Percentiles rank a stretch among this genome's conserved stretches.
Conservation (phyloP, 805 yeast species). For the Myxozyma neotropica region DNA sequence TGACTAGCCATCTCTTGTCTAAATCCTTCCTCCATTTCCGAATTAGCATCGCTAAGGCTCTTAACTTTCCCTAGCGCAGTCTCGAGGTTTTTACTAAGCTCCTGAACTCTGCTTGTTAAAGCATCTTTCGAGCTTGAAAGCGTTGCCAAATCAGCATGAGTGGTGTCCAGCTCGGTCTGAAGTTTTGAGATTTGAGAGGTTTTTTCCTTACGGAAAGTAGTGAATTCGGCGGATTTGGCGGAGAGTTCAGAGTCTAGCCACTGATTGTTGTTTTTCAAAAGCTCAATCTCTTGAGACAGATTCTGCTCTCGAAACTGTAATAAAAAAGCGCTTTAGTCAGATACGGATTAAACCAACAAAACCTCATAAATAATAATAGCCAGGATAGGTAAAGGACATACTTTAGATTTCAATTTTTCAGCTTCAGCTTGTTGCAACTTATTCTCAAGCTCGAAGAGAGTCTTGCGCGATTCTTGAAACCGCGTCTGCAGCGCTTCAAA, state of each 20-base stretch:
- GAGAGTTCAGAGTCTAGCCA: slow-evolving; percentile 49
- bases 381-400: slow-evolving; percentile 2
- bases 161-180: slow-evolving; percentile 45
- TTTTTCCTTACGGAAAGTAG: slow-evolving; percentile 40
- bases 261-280: slow-evolving; percentile 47
- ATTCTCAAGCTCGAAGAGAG: slow-evolving; percentile 47
- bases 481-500: slow-evolving; percentile 44
- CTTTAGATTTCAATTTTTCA: slow-evolving; percentile 37
- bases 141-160: slow-evolving; percentile 42
- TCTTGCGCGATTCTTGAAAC: slow-evolving; percentile 47
- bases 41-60: slow-evolving; percentile 50
- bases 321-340: too few species aligned
- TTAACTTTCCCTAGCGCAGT: slow-evolving; percentile 51
- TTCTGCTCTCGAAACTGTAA: slow-evolving; percentile 45
- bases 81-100: slow-evolving; percentile 48
- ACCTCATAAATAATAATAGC: neutral
- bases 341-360: too few species aligned
- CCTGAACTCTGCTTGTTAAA: slow-evolving; percentile 45
- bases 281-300: slow-evolving; percentile 48
- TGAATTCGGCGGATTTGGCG: slow-evolving; percentile 42
- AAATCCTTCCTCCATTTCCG: slow-evolving; percentile 53
- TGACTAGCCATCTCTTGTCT: slow-evolving; percentile 61
- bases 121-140: slow-evolving; percentile 41
- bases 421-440: slow-evolving; percentile 44
- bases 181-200: slow-evolving; percentile 42